Base-by-base conservation (phyloP, 352 stramenopile genomes). In the Phytopythium helicoides region DNA sequence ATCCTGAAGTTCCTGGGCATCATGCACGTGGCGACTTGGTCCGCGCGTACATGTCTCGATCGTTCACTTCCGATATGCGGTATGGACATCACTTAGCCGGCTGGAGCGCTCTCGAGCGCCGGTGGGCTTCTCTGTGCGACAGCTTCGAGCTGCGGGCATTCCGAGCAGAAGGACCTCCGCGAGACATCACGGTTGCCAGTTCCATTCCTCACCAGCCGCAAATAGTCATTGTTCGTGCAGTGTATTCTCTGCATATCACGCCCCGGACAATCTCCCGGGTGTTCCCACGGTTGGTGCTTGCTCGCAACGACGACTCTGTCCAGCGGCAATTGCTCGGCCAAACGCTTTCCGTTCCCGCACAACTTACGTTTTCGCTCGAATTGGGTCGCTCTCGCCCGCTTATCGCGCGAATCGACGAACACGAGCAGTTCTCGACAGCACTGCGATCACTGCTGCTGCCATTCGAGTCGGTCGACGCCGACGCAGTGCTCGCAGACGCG, bases 21-120 rank as follows among this genome's bases (percentile, higher is more conserved):
- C 42, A 31, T 15, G 25, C 19, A 5, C 25, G 42, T 6, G 23
- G 39, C 28, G 45, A 33, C 45, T 6, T 9, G 26, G 28, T 41
- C 6, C n/a, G 45, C 33, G 26, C 28, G n/a, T 52, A 40, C 31
- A 52, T 52, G 45, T 28, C 26, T 40, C 45, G 31, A 14, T 26
- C 19, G 28, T 40, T 52, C 31, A 41, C 31, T 6, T 21, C 45
- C 4, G 45, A 52, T 21, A 52, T 52, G 45, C 45, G 45, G 3
- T 52, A 52, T 21, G 45, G 45, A 2, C 45, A 52, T 21, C 45
- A 52, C 21, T 28, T 52, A 15, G 45, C 45, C 40, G 45, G 45
- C 26, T 40, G 45, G 18, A 28, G 45, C 45, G 45, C 45, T 3
- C 45, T 52, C 6, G 45, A 52, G 45, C 28, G 31, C 11, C 45